Conservation (phyloP, 345 rosid species). For the Euphorbia tirucalli region DNA sequence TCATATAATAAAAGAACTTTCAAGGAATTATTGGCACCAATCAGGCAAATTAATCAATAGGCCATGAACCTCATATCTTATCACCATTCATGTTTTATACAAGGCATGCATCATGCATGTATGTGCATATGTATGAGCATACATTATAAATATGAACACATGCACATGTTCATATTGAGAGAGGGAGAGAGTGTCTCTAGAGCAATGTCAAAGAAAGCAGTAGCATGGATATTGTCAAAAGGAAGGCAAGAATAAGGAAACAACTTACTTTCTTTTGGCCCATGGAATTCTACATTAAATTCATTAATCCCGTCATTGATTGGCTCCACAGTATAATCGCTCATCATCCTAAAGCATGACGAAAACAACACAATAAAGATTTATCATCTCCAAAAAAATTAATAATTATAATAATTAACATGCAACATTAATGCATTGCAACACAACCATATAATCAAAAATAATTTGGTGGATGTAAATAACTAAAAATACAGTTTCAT, state of each 20-base stretch:
- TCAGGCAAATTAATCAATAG: neutral
- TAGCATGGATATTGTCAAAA: neutral
- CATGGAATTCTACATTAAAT: constrained; percentile 69
- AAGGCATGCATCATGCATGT: no score
- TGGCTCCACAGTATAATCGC: constrained; percentile 67
- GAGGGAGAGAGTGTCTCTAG: neutral
- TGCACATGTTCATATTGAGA: no score
- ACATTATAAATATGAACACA: neutral
- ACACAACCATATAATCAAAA: neutral
- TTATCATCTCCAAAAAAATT: neutral
- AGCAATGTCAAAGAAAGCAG: neutral
- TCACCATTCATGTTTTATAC: no score
- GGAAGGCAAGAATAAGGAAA: neutral
- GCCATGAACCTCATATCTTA: neutral
- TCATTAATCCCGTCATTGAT: constrained; percentile 70
- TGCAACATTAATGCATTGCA: neutral
- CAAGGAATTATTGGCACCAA: neutral
- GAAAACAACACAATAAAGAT: neutral
- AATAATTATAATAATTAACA: no score
- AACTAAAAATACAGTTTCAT: neutral
- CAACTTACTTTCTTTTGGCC: constrained; percentile 67
- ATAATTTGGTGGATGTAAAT: neutral
- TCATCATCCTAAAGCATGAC: constrained; percentile 52
- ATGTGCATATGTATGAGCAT: neutral
- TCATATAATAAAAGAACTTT: neutral